Evolutionary conservation across 345 rosid species (phyloP).

Genomic region (Boechera divaricarpa): DNA sequence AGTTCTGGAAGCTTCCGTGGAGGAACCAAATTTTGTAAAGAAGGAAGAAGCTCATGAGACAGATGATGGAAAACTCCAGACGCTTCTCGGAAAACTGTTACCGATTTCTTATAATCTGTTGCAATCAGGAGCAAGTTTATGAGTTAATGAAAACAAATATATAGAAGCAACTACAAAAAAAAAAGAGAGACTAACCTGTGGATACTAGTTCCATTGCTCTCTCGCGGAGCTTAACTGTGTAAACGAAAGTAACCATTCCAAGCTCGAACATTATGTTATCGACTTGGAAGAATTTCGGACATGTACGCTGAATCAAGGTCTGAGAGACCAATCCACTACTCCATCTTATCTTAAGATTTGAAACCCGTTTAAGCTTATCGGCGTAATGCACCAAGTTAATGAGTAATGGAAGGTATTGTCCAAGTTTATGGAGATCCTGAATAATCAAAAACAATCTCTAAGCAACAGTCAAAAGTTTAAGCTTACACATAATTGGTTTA

Average conservation of each 20-base stretch:
- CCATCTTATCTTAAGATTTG: slow-evolving; percentile 75
- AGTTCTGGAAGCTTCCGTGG: slow-evolving; percentile 69
- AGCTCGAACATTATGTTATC: slow-evolving; percentile 69
- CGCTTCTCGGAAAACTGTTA: slow-evolving; percentile 73
- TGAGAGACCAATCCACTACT: slow-evolving; percentile 60
- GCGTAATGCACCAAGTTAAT: slow-evolving; percentile 61
- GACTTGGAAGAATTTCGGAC: slow-evolving; percentile 64
- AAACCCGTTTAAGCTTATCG: slow-evolving; percentile 49
- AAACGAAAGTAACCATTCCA: slow-evolving; percentile 63
- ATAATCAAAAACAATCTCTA: not conserved
- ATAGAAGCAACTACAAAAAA: not conserved
- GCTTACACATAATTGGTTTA: not conserved
- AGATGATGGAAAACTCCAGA: slow-evolving; percentile 74
- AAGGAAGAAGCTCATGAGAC: slow-evolving; percentile 60
- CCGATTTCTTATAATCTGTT: slow-evolving; percentile 63
- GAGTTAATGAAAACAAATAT: not conserved
- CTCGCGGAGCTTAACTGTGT: slow-evolving; percentile 67
- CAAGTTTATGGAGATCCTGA: slow-evolving; percentile 73
- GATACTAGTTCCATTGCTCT: slow-evolving; percentile 67
- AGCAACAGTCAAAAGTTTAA: not conserved
- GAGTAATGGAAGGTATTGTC: slow-evolving; percentile 68
- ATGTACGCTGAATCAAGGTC: slow-evolving; percentile 59
- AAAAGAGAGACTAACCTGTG: slow-evolving; percentile 45
- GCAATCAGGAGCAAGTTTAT: not conserved
- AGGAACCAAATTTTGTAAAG: slow-evolving; percentile 49